These are phyloP conservation scores for Immersiella caudata DNA, from an alignment of 495 filamentous ascomycete species.

Conservation along the genomic window DNA sequence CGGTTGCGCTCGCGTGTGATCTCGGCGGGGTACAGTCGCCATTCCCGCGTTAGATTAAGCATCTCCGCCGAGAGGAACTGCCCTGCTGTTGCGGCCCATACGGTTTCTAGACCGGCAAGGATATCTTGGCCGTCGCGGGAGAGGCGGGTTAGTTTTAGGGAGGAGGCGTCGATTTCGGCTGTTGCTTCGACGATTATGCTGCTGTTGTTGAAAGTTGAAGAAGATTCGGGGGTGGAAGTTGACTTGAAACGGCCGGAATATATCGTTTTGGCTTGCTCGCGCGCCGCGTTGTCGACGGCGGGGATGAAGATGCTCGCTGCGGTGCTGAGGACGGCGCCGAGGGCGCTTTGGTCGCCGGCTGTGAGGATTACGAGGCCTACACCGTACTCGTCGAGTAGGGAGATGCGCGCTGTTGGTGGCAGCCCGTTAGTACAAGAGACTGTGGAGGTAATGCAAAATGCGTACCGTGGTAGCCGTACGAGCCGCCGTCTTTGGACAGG, in stretches of 20 bases:
- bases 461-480: conserved; percentile 27
- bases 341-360: conserved; percentile 25
- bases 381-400: conserved; percentile 34
- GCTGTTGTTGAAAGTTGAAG: too few relatives aligned
- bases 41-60: conserved; percentile 14
- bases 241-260: conserved; percentile 34
- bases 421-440: too few relatives aligned
- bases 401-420: conserved; percentile 21
- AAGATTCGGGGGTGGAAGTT: too few relatives aligned
- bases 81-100: conserved; percentile 15
- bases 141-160: conserved; percentile 38
- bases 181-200: conserved; percentile 26
- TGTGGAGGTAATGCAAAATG: too few relatives aligned
- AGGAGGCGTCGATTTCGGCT: conserved; percentile 28
- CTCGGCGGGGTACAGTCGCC: conserved; percentile 37
- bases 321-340: conserved; percentile 20
- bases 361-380: conserved; percentile 27
- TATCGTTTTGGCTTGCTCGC: conserved; percentile 32
- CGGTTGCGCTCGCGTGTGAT: conserved; percentile 21
- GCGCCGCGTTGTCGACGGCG: conserved; percentile 37
- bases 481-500: conserved; percentile 29
- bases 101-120: conserved; percentile 6
- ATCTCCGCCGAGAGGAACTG: conserved; percentile 18
- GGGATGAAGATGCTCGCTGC: conserved; percentile 32
- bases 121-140: conserved; percentile 44